Percentiles rank a stretch among this genome's conserved stretches.
phyloP scores from a whole-genome alignment of 495 filamentous ascomycete genomes.

The Tetracladium setigerum region DNA sequence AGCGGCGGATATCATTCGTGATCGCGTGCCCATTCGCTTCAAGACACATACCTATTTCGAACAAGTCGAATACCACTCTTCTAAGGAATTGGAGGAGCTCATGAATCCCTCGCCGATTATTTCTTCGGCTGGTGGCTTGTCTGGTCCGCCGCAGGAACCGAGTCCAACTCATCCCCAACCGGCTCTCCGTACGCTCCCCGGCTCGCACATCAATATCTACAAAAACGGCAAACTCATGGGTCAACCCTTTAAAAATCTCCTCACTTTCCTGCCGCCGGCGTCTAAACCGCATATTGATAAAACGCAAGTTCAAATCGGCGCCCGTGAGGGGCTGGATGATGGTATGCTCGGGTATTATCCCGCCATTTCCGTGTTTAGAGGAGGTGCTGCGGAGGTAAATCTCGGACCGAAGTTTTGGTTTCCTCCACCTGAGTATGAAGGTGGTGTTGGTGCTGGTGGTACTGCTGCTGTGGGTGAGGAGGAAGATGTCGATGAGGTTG shows the following conservation, averaged over 20 bases:
- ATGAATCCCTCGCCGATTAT: constrained; percentile 64
- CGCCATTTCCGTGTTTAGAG: constrained; percentile 83
- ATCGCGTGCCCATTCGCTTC: constrained; percentile 88
- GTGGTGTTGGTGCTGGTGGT: constrained; percentile 36
- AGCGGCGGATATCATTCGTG: constrained; percentile 74
- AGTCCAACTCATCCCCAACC: constrained; percentile 62
- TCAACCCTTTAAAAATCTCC: constrained; percentile 78
- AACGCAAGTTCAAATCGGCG: constrained; percentile 54
- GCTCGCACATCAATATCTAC: constrained; percentile 79
- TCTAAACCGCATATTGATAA: constrained; percentile 47
- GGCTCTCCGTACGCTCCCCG: constrained; percentile 73
- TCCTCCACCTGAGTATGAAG: constrained; percentile 52
- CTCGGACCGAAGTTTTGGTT: constrained; percentile 88
- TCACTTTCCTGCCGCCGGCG: constrained; percentile 88
- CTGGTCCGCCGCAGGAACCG: constrained; percentile 25
- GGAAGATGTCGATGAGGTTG: constrained; percentile 33
- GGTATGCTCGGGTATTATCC: constrained; percentile 94
- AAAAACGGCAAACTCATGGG: constrained; percentile 87
- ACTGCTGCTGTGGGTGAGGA: constrained; percentile 34
- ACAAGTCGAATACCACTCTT: constrained; percentile 81
- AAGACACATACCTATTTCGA: constrained; percentile 93
- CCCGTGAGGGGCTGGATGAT: constrained; percentile 80
- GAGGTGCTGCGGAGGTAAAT: constrained; percentile 85
- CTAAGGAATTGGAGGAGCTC: constrained; percentile 82
- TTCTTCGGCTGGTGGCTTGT: constrained; percentile 23